A percentile compares a stretch with the other conserved stretches of the same genome.
Conservation (phyloP, 179 eudicot genomes). For the Spinacia oleracea region DNA sequence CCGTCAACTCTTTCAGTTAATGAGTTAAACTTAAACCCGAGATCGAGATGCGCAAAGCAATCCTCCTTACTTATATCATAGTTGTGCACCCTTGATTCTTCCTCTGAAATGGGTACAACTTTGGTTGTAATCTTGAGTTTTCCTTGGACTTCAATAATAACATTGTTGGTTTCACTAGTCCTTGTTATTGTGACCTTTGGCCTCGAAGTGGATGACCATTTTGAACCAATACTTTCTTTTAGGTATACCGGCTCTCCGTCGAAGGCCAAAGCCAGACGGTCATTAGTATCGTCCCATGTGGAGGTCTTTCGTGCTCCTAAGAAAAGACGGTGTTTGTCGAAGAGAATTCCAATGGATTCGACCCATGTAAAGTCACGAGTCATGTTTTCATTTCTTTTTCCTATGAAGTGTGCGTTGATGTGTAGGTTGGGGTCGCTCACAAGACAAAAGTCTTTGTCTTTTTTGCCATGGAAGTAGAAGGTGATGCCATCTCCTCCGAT, state of each 20-base stretch:
- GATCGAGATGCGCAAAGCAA: conserved; percentile 63
- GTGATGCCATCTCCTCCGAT: background rate
- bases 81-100: conserved; percentile 51
- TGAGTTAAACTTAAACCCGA: conserved; percentile 41
- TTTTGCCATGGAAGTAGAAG: conserved; percentile 61
- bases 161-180: conserved; percentile 3
- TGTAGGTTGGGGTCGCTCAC: conserved; percentile 52
- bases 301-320: conserved; percentile 48
- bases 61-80: conserved; percentile 47
- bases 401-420: conserved; percentile 61
- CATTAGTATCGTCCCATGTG: conserved; percentile 45
- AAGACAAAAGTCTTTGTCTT: conserved; percentile 49
- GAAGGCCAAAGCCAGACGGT: conserved; percentile 34
- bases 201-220: conserved; percentile 18
- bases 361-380: conserved; percentile 58
- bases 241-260: conserved; percentile 42
- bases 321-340: conserved; percentile 39
- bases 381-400: conserved; percentile 41
- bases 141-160: conserved; percentile 40
- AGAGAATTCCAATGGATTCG: conserved; percentile 48
- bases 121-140: conserved; percentile 47
- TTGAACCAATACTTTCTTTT: conserved; percentile 4
- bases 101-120: conserved; percentile 40
- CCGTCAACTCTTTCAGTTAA: conserved; percentile 40
- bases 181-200: conserved; percentile 9